These are phyloP conservation scores for Citeromyces siamensis DNA, from an alignment of 1,139 yeast genomes.

Conservation along the genomic window DNA sequence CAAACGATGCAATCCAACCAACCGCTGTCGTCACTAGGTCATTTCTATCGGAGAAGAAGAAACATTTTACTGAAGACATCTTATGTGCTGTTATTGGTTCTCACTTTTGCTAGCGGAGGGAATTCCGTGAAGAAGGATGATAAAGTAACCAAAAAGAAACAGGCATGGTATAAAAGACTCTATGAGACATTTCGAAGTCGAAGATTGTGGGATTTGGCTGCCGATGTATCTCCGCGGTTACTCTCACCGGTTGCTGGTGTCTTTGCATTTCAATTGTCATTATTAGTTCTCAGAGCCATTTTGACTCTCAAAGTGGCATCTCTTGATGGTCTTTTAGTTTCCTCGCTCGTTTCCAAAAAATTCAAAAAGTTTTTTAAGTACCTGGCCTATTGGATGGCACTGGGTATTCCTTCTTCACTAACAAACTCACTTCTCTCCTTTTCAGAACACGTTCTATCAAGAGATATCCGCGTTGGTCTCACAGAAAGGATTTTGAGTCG, in stretches of 20 bases:
- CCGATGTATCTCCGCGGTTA: conserved; percentile 8
- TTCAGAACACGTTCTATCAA: conserved; percentile 58
- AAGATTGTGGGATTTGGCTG: conserved; percentile 10
- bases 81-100: conserved; percentile 27
- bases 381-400: conserved; percentile 66
- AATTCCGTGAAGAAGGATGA: conserved; percentile 5
- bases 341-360: conserved; percentile 64
- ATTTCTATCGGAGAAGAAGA: conserved; percentile 22
- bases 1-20: too few species aligned
- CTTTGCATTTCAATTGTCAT: conserved; percentile 43
- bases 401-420: conserved; percentile 81
- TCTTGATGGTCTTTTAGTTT: conserved; percentile 77
- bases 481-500: conserved; percentile 52
- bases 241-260: conserved; percentile 16
- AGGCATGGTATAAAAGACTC: conserved; percentile 3
- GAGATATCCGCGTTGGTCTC: conserved; percentile 51
- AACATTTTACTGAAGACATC: conserved; percentile 35
- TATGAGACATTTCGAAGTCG: conserved; percentile 10
- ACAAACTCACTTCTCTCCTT: conserved; percentile 66
- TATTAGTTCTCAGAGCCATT: conserved; percentile 58
- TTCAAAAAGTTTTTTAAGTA: conserved; percentile 53
- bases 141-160: conserved; percentile 3
- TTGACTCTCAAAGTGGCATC: conserved; percentile 77
- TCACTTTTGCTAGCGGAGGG: conserved; percentile 16
- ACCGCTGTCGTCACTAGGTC: not conserved